Evolutionary conservation across 1,284 basidiomycete species (phyloP), one percentile per base, ranked within the genome.

Genomic region (Tylopilus sp.): DNA sequence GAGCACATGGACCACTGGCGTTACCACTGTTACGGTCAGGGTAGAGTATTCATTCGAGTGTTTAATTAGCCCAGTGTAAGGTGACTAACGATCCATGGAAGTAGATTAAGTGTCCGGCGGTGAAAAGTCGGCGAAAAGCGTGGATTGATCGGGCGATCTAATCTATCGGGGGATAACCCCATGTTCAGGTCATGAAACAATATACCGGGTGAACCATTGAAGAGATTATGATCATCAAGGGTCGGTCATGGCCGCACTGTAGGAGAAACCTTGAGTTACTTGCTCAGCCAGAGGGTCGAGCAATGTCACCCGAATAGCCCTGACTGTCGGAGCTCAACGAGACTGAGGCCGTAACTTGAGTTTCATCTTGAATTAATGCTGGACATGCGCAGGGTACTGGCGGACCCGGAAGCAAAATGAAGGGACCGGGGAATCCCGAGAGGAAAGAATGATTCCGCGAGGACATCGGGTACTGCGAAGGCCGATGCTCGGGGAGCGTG

Each of bases 351-450:
- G n/a, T n/a, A n/a, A n/a, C n/a, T n/a, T n/a, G n/a, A n/a, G n/a
- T n/a, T n/a, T n/a, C n/a, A n/a, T n/a, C n/a, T n/a, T n/a, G n/a
- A n/a, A n/a, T n/a, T n/a, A n/a, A n/a, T n/a, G n/a, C n/a, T n/a
- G n/a, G n/a, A n/a, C n/a, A n/a, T n/a, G n/a, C n/a, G n/a, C n/a
- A n/a, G n/a, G n/a, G n/a, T n/a, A n/a, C n/a, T n/a, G n/a, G n/a
- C n/a, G n/a, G n/a, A n/a, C n/a, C n/a, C 30, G 24, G 15, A 21
- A 24, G 35, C 1, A 50, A 34, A 50, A 48, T 15, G 48, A 50
- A 48, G 44, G 20, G 15, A 15, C 3, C n/a, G 28, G 47, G 15
- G 47, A 35, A 48, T 49, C 47, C 35, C n/a, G 48, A 47, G n/a
- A 34, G 30, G 36, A 49, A 26, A 31, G 30, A 33, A 14, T 17